Base-by-base conservation (phyloP, 306 rosid species). In the Medicago ruthenica region DNA sequence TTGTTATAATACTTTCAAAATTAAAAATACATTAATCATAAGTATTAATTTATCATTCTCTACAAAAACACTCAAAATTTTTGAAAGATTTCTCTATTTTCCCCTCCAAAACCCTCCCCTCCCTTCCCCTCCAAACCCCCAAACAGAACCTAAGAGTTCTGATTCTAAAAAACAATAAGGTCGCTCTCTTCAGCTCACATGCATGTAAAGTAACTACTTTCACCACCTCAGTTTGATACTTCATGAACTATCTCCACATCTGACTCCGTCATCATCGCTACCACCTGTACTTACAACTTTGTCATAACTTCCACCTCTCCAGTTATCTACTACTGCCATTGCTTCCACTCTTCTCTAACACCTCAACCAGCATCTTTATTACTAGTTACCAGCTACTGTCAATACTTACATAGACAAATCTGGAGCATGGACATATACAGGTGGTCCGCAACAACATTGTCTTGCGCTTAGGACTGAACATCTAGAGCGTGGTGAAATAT, bases 201-300 rank as follows among this genome's bases (percentile, higher is more conserved):
- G 20, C 20, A 76, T 51, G 71, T 51, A 36, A n/a, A 16, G 41
- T 42, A 21, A 20, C 51, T 36, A 54, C 20, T 50, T 45, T 47
- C 53, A 14, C 53, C 16, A 47, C 57, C 57, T 37, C 20, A 48
- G 62, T 63, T 21, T 74, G 61, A 48, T 48, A 75, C 50, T 63
- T 17, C 71, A 48, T 47, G n/a, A 75, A 61, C 78, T 45, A 36
- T 24, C 59, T 74, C 70, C 17, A 47, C 47, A 15, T 44, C 24
- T 24, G 24, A 20, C 53, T 47, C 17, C 53, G 15, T 7, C 51
- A 45, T 45, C 51, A 47, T 47, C 13, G 53, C 53, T 47, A 24
- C 2, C 17, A 5, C 53, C 22, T 8, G 24, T 15, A 34, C 39
- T 12, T 62, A 62, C 13, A 62, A 22, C 73, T n/a, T 68, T 21